Evolutionary conservation across 2,329 filamentous ascomycete species (phyloP).

Genomic region (Aschersonia sp.): DNA sequence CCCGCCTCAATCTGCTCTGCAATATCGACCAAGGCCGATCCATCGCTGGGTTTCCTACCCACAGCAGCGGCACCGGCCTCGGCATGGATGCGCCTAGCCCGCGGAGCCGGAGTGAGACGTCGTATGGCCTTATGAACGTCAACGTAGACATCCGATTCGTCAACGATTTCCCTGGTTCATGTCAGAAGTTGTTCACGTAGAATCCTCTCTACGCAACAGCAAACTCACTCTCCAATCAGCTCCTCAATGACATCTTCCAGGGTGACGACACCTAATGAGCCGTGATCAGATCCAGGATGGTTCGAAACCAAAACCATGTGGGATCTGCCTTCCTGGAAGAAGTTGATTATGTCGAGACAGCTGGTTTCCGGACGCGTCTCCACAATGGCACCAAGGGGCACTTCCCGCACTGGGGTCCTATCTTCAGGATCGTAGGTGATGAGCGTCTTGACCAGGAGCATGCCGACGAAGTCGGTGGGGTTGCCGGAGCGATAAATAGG

Average conservation of each 20-base stretch:
- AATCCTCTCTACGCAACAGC: not conserved
- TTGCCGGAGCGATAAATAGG: conserved; percentile 84
- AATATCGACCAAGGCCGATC: conserved; percentile 20
- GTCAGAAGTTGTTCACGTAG: conserved; percentile 5
- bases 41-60: conserved; percentile 15
- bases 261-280: conserved; percentile 85
- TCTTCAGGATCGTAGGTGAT: conserved; percentile 98
- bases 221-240: conserved; percentile 81
- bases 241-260: conserved; percentile 98
- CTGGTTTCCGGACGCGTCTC: conserved; percentile 92
- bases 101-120: conserved; percentile 71
- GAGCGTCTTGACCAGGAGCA: conserved; percentile 95
- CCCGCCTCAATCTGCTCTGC: conserved; percentile 24
- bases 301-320: conserved; percentile 97
- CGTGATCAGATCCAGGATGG: conserved; percentile 74
- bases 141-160: conserved; percentile 95
- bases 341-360: conserved; percentile 97
- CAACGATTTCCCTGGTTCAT: conserved; percentile 71
- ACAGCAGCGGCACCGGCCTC: conserved; percentile 17
- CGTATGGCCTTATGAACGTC: conserved; percentile 97
- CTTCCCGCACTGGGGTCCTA: conserved; percentile 70
- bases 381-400: conserved; percentile 82
- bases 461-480: conserved; percentile 79
- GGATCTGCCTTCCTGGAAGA: conserved; percentile 98
- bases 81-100: conserved; percentile 41